Conservation (phyloP, 345 rosid species). For the Lepidium sativum region DNA sequence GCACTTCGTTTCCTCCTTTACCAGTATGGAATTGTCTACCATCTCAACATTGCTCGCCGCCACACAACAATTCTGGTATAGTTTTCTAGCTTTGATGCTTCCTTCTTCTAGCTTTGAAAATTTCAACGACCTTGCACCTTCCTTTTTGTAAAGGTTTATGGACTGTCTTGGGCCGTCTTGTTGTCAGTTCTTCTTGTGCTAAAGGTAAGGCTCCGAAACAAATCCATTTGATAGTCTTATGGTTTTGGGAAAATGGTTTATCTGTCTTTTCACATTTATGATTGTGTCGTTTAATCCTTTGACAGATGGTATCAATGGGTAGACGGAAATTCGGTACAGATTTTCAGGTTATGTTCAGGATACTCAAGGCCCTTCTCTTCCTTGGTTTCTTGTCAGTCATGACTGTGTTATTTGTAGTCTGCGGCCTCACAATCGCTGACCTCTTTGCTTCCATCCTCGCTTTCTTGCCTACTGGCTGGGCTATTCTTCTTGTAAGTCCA, state of each 20-base stretch:
- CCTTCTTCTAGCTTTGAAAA: neutral
- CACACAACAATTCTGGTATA: slow-evolving; percentile 57
- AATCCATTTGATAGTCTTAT: neutral
- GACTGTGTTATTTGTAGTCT: slow-evolving; percentile 69
- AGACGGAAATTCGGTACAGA: slow-evolving; percentile 67
- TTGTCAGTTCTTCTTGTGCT: slow-evolving; percentile 51
- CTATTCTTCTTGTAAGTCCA: slow-evolving; percentile 70
- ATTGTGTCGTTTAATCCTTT: neutral
- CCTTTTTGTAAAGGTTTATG: slow-evolving; percentile 55
- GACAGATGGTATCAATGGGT: slow-evolving; percentile 78
- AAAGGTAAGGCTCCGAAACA: slow-evolving; percentile 47
- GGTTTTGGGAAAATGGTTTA: neutral
- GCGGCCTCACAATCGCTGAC: slow-evolving; percentile 59
- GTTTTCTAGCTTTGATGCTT: neutral
- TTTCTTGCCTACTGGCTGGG: slow-evolving; percentile 90
- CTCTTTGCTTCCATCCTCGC: slow-evolving; percentile 67
- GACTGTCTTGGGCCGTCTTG: slow-evolving; percentile 81
- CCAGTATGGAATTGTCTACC: slow-evolving; percentile 95
- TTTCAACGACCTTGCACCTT: neutral
- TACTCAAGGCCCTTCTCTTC: slow-evolving; percentile 89
- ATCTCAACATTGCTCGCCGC: slow-evolving; percentile 72
- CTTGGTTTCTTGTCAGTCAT: slow-evolving; percentile 80
- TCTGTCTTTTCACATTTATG: neutral
- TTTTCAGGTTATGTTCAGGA: slow-evolving; percentile 87
- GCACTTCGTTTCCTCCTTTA: slow-evolving; percentile 71